Conservation (phyloP, 768 basidiomycete genomes). For the Suillus luteus region DNA sequence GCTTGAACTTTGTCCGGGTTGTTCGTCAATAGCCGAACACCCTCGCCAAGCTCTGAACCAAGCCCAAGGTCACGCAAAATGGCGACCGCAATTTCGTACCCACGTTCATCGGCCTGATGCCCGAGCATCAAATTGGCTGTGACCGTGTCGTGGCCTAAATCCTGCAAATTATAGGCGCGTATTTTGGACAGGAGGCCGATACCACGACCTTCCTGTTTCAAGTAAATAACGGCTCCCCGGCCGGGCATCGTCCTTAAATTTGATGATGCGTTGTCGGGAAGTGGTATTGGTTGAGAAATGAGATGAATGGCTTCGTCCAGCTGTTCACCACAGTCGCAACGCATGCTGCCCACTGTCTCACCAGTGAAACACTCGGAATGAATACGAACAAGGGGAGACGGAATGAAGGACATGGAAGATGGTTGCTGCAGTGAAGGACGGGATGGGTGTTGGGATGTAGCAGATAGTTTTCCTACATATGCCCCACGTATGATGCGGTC, state of each 20-base stretch:
- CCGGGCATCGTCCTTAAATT: constrained; percentile 60
- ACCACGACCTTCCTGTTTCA: constrained; percentile 96
- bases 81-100: constrained; percentile 88
- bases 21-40: constrained; percentile 87
- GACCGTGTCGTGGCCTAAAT: constrained; percentile 98
- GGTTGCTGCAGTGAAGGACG: constrained; percentile 28
- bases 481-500: constrained; percentile 94
- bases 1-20: constrained; percentile 97
- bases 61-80: constrained; percentile 88
- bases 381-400: constrained; percentile 86
- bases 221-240: constrained; percentile 90
- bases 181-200: constrained; percentile 97
- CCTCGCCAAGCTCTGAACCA: constrained; percentile 53
- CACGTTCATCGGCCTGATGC: constrained; percentile 90
- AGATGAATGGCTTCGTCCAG: constrained; percentile 95
- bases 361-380: constrained; percentile 99
- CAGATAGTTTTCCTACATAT: constrained; percentile 82
- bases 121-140: constrained; percentile 95
- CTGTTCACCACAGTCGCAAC: constrained; percentile 99
- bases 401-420: constrained; percentile 36
- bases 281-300: constrained; percentile 70
- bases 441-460: constrained; percentile 50
- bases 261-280: constrained; percentile 35
- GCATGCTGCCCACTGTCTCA: constrained; percentile 96
- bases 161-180: constrained; percentile 96